Base-by-base conservation (phyloP, 2,329 filamentous ascomycete species). In the Emmonsia crescens region DNA sequence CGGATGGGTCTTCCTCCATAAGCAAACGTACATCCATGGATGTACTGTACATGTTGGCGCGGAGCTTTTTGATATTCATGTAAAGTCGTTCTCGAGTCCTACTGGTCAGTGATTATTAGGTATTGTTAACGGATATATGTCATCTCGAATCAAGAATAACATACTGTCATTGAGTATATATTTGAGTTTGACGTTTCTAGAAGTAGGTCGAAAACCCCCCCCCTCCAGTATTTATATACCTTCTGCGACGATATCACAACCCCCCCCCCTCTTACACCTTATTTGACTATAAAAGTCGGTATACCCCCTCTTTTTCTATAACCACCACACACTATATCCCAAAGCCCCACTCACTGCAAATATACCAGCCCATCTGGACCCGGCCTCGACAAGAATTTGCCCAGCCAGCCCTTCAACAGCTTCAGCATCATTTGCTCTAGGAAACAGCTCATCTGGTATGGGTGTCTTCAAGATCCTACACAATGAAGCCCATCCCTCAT, bases 401-500 rank as follows among this genome's bases (percentile, higher is more conserved):
- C 14, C 5, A 31, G 49, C 4, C 12, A 36, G 16, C 14, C 19
- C 19, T 38, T 59, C 40, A 21, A 44, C 14, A 48, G 54, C 52
- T 14, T 19, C 27, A 19, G 57, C 12, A 65, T 68, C 68, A 65
- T 69, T 75, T 9, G 68, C 61, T 27, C 66, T 66, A 2, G 76
- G 76, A 62, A 77, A 77, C 0, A 68, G 67, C 55, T 66, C 64
- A 27, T 70, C 65, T 1, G 74, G 76, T 2, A 74, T 67, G 12
- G 71, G 67, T 42, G 72, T 73, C 0, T 68, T 73, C 44, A 78
- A 60, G 55, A 79, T 77, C 60, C 70, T 64, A 64, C 78, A 79
- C 27, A 80, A 67, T 19, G 75, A 73, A 21, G 68, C 71, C 78
- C 77, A 80, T 0, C 76, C 76, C 46, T 78, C 73, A 1, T 61